Evolutionary conservation across 1,284 basidiomycete genomes (phyloP).

Genomic region (Phellopilus nigrolimitatus): DNA sequence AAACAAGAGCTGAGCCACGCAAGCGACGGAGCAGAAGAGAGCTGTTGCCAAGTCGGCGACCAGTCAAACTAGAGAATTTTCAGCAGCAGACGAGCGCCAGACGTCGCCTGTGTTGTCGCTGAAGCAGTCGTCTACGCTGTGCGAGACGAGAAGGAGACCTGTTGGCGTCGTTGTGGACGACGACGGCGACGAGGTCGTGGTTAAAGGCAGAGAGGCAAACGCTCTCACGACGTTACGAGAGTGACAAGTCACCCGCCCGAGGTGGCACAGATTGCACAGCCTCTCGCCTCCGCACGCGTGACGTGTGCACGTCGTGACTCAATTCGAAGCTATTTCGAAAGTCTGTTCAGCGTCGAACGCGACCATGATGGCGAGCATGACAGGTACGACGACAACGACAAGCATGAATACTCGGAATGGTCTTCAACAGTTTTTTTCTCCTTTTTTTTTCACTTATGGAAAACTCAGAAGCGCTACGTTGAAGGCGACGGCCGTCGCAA

Average conservation of each 20-base stretch:
- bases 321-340: too few species aligned
- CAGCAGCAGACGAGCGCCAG: neutral
- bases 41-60: neutral
- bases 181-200: slow-evolving; percentile 13
- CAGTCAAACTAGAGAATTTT: neutral
- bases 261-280: neutral
- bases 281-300: neutral
- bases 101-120: neutral
- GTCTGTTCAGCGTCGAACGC: too few species aligned
- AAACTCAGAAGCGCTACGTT: too few species aligned
- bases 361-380: too few species aligned
- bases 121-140: neutral
- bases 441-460: too few species aligned
- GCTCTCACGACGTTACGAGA: neutral
- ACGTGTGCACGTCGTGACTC: neutral
- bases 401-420: too few species aligned
- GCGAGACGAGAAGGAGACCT: neutral
- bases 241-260: neutral
- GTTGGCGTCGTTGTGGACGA: slow-evolving; percentile 11
- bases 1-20: neutral
- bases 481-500: too few species aligned
- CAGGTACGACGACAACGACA: too few species aligned
- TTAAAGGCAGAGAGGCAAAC: slow-evolving; percentile 9
- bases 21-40: slow-evolving; percentile 10
- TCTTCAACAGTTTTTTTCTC: too few species aligned